Evolutionary conservation across 2,329 filamentous ascomycete genomes (phyloP).

Genomic region (Thielaviopsis cerberus): DNA sequence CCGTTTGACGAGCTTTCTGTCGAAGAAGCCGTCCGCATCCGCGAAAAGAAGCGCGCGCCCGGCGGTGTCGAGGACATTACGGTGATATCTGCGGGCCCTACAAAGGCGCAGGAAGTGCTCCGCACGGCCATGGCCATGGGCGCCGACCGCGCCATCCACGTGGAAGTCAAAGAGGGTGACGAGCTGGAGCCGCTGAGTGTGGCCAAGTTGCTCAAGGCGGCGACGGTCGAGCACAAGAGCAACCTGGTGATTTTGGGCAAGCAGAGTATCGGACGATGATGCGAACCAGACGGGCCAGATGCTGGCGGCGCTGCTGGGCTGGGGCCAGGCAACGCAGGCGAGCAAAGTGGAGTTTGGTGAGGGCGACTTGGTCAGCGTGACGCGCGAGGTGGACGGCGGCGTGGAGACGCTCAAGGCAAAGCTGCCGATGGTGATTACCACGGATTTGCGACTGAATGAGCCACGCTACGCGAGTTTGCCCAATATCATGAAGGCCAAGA

Average conservation of each 20-base stretch:
- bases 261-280: slow-evolving; percentile 96
- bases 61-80: slow-evolving; percentile 78
- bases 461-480: slow-evolving; percentile 86
- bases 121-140: slow-evolving; percentile 98
- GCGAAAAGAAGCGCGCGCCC: slow-evolving; percentile 60
- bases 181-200: slow-evolving; percentile 79
- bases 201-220: slow-evolving; percentile 68
- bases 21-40: slow-evolving; percentile 87
- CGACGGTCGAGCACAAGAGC: slow-evolving; percentile 66
- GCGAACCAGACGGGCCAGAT: slow-evolving; percentile 93
- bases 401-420: slow-evolving; percentile 73
- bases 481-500: slow-evolving; percentile 99
- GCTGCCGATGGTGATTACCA: slow-evolving; percentile 86
- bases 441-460: slow-evolving; percentile 85
- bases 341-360: slow-evolving; percentile 61
- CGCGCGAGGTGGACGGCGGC: slow-evolving; percentile 85
- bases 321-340: slow-evolving; percentile 90
- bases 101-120: slow-evolving; percentile 74
- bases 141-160: slow-evolving; percentile 76
- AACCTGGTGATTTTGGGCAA: slow-evolving; percentile 91
- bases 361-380: slow-evolving; percentile 54
- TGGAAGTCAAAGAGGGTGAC: slow-evolving; percentile 57
- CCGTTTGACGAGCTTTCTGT: slow-evolving; percentile 97
- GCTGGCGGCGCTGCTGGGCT: slow-evolving; percentile 78
- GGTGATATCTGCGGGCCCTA: slow-evolving; percentile 68